Base-by-base conservation (phyloP, 192 early-diverging fungal genomes). In the Rhizophagus prolifer region DNA sequence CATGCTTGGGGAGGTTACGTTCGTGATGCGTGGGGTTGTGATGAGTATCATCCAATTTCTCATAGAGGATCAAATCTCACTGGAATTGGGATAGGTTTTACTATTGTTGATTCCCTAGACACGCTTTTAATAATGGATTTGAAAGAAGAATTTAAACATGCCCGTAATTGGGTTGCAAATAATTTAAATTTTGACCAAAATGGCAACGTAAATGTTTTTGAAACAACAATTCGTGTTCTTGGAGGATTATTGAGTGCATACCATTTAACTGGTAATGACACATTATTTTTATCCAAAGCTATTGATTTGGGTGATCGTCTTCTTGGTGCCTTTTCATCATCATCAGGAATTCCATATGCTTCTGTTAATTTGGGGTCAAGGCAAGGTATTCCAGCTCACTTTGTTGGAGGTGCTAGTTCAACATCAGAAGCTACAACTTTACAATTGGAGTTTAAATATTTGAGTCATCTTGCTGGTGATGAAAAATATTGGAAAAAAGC, bases 401-500 rank as follows among this genome's bases (percentile, higher is more conserved):
- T 50, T 6, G 83, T 80, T 25, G 77, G 82, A 58, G 88, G 86
- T 8, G 86, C 77, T 70, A 85, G 86, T 75, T 79, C 82, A 79
- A 92, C 90, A 36, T 89, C 93, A 21, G 96, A 97, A 81, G 92
- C 89, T 2, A 91, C 94, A 21, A 93, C 95, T 1, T 62, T 96
- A 25, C 95, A 96, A 81, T 79, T 97, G 31, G 95, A 96, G 82
- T 93, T 94, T 80, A 93, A 95, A 75, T 94, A 94, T 68, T 83
- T 98, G 13, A 85, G 89, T 12, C 83, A 93, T 62, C 70, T 95
- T 13, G 95, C 94, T 2, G 89, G 89, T 13, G 81, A 96, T 75
- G 79, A 87, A 58, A 90, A 87, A 76, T 97, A 94, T 80, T 89
- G 91, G 88, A 83, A 88, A 50, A 84, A 83, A 9, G 94, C 86